Evolutionary conservation across 768 basidiomycete genomes (phyloP), one percentile per base, ranked within the genome.

Genomic region (Mycena galopus): DNA sequence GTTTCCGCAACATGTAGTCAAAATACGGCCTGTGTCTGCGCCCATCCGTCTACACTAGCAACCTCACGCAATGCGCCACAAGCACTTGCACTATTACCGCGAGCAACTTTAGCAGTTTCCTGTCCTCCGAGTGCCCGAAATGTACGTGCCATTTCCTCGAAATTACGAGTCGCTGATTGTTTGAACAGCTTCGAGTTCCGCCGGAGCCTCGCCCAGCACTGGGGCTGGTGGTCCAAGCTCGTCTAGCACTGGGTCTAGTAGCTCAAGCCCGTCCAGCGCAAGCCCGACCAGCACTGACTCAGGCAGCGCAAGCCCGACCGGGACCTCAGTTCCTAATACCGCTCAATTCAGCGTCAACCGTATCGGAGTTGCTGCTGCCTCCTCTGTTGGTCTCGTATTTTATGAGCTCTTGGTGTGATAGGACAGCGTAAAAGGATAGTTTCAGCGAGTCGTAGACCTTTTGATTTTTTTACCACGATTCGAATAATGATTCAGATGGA

Each of bases 1-100:
- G 19, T 27, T 29, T 39, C 42, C 42, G 16, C 3, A 29, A 1
- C 27, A n/a, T 7, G 11, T 33, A 56, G 64, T 19, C 25, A 65
- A 25, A 25, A 56, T n/a, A 55, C 60, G n/a, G 11, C 61, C 3
- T 69, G 68, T 35, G 21, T 65, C 19, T 60, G 63, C 68, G 27
- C 56, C 56, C 51, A 32, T 23, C 65, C 39, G 25, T 67, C 33
- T 53, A 44, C 72, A 17, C 59, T 59, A 35, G 65, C 59, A 29
- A 29, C 62, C 23, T 69, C 33, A 32, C 66, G 33, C 29, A 32
- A 44, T 57, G 68, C 63, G 60, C 71, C 50, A 33, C 21, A 29
- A n/a, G 27, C 53, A 39, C 63, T 42, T 35, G 73, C 76, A 27
- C 44, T 64, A 37, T 53, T 71, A 7, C 67, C 61, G 35, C 50